Base-by-base conservation (phyloP, 768 basidiomycete genomes). In the Leccinum fibrillosum region DNA sequence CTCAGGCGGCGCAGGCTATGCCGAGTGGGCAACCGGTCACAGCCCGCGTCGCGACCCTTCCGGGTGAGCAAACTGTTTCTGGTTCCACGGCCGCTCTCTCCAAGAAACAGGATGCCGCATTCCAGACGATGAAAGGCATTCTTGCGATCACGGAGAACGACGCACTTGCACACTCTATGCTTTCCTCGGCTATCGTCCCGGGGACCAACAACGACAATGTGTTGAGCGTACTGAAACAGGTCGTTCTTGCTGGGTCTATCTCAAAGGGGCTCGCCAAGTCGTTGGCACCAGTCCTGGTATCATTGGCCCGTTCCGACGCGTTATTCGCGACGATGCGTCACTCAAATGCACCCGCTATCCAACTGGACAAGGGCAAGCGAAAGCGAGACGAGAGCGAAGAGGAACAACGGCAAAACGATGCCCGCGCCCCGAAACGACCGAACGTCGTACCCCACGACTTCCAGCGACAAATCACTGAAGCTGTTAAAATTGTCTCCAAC, bases 281-380 rank as follows among this genome's bases (percentile, higher is more conserved):
- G 1, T 74, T 92, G 55, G 84, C 86, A 62, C 82, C 83, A 50
- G 69, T 80, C 19, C 72, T 91, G n/a, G 78, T 92, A 37, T 75
- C 80, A 11, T 75, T 92, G 35, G 88, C 88, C 8, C 77, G 83
- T 55, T 88, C 86, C 0, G 85, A 86, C 49, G 66, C 71, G 10
- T 79, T 91, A 6, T 91, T 92, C 66, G 81, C 84, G 2, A 81
- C 77, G 17, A 76, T 89, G 59, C 82, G 82, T 48, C 84, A 82
- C 55, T 88, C 86, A 8, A 82, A 85, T 54, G 82, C 84, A 13
- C 73, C 87, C 25, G 79, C 82, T 0, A 76, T 83, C 5, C 82
- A 86, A 59, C 80, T 86, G 1, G 83, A 87, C 67, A 84, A 81
- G 62, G 86, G 86, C n/a, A 91, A 92, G 69, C 83, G 90, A 44